Percentiles rank a stretch among this genome's conserved stretches.
phyloP scores from a whole-genome alignment of 2,329 filamentous ascomycete species.

The Lachnum nothofagi region DNA sequence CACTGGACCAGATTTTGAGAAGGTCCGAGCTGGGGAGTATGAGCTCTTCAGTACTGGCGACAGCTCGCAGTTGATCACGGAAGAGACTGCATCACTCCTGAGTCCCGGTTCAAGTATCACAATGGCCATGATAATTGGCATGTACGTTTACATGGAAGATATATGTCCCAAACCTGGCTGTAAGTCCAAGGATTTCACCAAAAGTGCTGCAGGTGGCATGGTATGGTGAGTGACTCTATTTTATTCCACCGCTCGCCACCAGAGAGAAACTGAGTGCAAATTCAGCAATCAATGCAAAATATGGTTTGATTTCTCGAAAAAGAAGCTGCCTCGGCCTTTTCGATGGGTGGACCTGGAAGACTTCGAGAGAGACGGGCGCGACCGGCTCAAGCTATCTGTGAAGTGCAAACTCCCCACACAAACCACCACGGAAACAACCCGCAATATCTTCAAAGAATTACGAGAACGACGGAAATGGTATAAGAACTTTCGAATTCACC shows the following conservation, averaged over 20 bases:
- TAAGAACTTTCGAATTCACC: background rate
- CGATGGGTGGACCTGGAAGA: background rate
- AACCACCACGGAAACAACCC: background rate
- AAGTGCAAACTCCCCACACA: background rate
- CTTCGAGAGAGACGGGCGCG: background rate
- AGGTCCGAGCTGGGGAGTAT: conserved; percentile 12
- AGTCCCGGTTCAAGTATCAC: conserved; percentile 1
- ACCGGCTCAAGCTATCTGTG: background rate
- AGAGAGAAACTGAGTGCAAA: background rate
- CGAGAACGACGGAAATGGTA: background rate
- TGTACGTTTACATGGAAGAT: background rate
- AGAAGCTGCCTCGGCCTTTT: background rate
- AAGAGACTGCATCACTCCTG: background rate
- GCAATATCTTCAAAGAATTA: background rate
- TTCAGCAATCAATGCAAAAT: background rate
- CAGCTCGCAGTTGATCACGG: background rate
- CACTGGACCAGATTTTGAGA: conserved; percentile 1
- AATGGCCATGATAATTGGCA: background rate
- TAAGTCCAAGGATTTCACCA: background rate
- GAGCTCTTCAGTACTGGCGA: conserved; percentile 1
- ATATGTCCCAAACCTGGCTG: background rate
- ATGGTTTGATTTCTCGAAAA: background rate
- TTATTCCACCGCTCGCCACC: background rate
- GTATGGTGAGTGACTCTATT: background rate
- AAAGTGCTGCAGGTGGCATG: background rate